Base-by-base conservation (phyloP, 2,329 filamentous ascomycete genomes). In the Ceratocystis smalleyi region DNA sequence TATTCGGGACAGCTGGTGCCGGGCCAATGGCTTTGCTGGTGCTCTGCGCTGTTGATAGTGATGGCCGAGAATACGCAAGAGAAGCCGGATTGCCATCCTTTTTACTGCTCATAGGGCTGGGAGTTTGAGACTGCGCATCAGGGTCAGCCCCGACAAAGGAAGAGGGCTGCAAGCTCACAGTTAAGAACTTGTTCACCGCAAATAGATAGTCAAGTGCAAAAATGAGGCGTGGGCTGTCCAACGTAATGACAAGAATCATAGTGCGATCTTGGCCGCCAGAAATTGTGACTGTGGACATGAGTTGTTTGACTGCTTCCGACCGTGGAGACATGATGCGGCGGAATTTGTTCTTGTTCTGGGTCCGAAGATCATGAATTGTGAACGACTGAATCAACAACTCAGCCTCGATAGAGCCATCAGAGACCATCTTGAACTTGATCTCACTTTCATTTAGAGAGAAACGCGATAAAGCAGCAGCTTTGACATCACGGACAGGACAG, bases 291-390 rank as follows among this genome's bases (percentile, higher is more conserved):
- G 88, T 96, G 19, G 94, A 94, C 94, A 99, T 99, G 71, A 99
- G 91, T 70, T 99, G 95, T 73, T 97, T 91, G 57, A 94, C 91
- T 64, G 91, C 87, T 69, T 91, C 92, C 74, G 96, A 97, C 71
- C 91, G 91, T 64, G 95, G 86, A 1, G 91, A 91, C 94, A 99
- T 97, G 75, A 99, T 96, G 73, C 92, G 95, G 61, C 91, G 85
- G 79, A 95, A 99, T 72, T 95, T 96, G 77, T 96, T 99, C 4
- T 87, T 88, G 70, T 95, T 91, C 63, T 84, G 83, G 3, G 84
- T 85, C n/a, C 95, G 86, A 68, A 88, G 96, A 73, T 99, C 94
- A 64, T 89, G 83, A 68, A 97, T 96, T 0, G 91, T 96, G 73
- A 99, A 96, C 0, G 92, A 94, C 66, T 94, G 87, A 17, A 99